Conservation (phyloP, 306 rosid species). For the Delonix regia region DNA sequence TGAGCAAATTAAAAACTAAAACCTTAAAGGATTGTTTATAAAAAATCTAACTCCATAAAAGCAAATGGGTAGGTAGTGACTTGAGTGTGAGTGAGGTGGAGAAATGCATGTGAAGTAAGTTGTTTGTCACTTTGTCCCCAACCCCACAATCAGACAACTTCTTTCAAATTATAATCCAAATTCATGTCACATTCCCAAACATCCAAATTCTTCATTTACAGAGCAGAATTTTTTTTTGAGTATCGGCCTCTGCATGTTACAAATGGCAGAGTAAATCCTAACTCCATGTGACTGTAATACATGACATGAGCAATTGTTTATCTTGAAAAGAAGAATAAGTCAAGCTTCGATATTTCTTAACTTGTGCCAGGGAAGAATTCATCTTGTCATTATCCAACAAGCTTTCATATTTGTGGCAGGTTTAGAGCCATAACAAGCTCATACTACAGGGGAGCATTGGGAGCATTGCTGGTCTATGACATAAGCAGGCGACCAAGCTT, state of each 20-base stretch:
- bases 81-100: conserved; percentile 22
- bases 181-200: neutral
- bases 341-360: neutral
- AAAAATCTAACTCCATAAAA: too few species aligned
- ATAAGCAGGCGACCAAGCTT: conserved; percentile 61
- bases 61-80: conserved; percentile 28
- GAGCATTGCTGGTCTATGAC: conserved; percentile 85
- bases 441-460: conserved; percentile 87
- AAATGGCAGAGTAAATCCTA: neutral
- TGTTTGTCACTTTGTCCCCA: conserved; percentile 22
- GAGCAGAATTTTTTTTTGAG: too few species aligned
- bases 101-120: conserved; percentile 23
- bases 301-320: neutral
- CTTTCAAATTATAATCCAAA: neutral
- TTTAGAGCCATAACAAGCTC: conserved; percentile 96
- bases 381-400: too few species aligned
- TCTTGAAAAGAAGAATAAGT: neutral
- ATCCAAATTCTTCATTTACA: neutral
- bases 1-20: too few species aligned
- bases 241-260: neutral
- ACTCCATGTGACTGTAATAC: too few species aligned
- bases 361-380: too few species aligned
- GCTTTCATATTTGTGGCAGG: conserved; percentile 38
- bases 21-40: too few species aligned
- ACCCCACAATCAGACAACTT: conserved; percentile 18